phyloP scores from a whole-genome alignment of 345 rosid genomes.

The Eucalyptus urophylla region DNA sequence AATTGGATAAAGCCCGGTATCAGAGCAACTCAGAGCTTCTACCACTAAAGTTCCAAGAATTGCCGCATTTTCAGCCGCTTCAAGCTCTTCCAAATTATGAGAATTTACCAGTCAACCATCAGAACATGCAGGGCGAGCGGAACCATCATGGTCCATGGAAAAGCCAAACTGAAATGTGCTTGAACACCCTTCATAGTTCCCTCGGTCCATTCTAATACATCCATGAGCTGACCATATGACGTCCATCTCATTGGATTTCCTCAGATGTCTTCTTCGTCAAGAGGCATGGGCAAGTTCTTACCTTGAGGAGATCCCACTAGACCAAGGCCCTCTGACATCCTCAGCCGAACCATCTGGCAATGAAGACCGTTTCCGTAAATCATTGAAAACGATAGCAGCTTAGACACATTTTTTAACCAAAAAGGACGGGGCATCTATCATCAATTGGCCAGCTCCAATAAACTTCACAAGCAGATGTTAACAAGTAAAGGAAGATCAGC shows the following conservation, averaged over 20 bases:
- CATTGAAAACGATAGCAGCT: background rate
- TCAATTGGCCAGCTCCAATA: background rate
- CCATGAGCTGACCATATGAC: background rate
- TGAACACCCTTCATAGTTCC: background rate
- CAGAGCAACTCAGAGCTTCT: background rate
- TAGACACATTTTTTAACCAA: background rate
- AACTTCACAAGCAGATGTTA: background rate
- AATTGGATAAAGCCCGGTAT: background rate
- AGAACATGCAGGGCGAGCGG: background rate
- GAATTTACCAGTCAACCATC: background rate
- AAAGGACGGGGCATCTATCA: background rate
- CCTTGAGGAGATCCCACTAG: slow-evolving; percentile 15
- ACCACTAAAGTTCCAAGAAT: background rate
- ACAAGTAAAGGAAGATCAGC: background rate
- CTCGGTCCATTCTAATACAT: background rate
- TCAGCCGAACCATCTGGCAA: slow-evolving; percentile 48
- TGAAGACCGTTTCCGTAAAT: background rate
- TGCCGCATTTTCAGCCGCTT: background rate
- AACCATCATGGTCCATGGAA: background rate
- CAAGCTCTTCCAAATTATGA: background rate
- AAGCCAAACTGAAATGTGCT: background rate
- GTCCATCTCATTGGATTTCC: slow-evolving; percentile 14
- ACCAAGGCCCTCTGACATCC: slow-evolving; percentile 47
- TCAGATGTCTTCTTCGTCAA: slow-evolving; percentile 31
- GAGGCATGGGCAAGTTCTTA: slow-evolving; percentile 14